Evolutionary conservation across 805 yeast species (phyloP).

Genomic region (Candida xiaguanensis): DNA sequence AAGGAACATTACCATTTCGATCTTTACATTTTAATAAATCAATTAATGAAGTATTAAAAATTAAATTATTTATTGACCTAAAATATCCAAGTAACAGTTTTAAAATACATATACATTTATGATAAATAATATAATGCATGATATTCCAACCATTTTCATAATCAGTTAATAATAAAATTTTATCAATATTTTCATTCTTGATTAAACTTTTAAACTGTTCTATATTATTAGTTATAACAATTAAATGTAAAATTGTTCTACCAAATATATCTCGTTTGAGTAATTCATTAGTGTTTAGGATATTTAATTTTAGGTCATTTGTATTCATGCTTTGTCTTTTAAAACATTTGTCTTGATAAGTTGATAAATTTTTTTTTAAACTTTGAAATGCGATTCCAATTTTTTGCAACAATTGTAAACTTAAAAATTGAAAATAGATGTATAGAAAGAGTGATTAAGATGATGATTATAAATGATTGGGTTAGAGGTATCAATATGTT

Average conservation of each 20-base stretch:
- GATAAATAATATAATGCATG: constrained; percentile 63
- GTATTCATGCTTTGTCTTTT: constrained; percentile 9
- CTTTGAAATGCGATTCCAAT: neutral
- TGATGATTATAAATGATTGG: neutral
- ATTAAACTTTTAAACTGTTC: constrained; percentile 46
- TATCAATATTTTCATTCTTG: constrained; percentile 44
- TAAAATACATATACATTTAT: constrained; percentile 55
- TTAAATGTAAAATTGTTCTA: constrained; percentile 55
- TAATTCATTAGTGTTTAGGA: constrained; percentile 31
- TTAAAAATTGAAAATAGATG: neutral
- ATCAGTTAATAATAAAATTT: constrained; percentile 45
- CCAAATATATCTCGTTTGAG: constrained; percentile 66
- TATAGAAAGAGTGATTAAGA: neutral
- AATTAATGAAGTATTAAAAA: constrained; percentile 6
- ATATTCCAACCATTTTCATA: constrained; percentile 81
- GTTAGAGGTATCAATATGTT: neutral
- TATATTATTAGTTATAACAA: constrained; percentile 47
- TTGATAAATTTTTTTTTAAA: neutral
- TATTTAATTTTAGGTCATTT: constrained; percentile 8
- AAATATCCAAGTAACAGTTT: constrained; percentile 31
- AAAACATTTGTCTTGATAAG: constrained; percentile 11
- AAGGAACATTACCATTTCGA: constrained; percentile 66
- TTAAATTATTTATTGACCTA: constrained; percentile 7
- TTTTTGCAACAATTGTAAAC: neutral
- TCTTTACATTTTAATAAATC: constrained; percentile 52